phyloP scores from a whole-genome alignment of 2,329 filamentous ascomycete genomes.

The Didymella segeticola region DNA sequence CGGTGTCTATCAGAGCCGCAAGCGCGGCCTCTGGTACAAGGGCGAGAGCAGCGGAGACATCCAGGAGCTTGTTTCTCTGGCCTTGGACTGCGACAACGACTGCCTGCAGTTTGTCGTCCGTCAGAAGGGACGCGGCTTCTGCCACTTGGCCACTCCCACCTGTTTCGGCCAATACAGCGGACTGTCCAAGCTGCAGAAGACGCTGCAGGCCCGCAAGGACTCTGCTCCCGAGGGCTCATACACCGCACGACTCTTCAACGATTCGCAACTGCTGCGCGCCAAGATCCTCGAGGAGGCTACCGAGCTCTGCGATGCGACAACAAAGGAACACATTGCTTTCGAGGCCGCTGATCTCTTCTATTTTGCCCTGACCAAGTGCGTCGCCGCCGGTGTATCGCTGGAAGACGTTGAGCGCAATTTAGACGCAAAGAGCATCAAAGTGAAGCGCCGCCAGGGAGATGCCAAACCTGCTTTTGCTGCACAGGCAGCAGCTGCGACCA shows the following conservation, averaged over 20 bases:
- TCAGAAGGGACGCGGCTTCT: constrained; percentile 90
- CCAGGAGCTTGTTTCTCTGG: constrained; percentile 84
- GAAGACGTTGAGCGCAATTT: constrained; percentile 91
- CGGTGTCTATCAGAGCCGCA: constrained; percentile 95
- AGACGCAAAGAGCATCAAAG: constrained; percentile 93
- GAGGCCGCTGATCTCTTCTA: constrained; percentile 96
- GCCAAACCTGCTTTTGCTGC: constrained; percentile 93
- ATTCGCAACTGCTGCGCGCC: constrained; percentile 84
- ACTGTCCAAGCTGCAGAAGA: constrained; percentile 85
- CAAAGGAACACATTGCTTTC: constrained; percentile 84
- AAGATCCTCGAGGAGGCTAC: constrained; percentile 99
- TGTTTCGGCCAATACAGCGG: constrained; percentile 89
- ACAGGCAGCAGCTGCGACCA: constrained; percentile 61
- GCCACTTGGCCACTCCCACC: constrained; percentile 87
- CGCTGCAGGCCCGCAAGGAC: constrained; percentile 78
- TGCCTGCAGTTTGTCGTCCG: constrained; percentile 88
- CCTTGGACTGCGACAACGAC: constrained; percentile 91
- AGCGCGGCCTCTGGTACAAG: constrained; percentile 96
- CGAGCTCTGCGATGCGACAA: constrained; percentile 87
- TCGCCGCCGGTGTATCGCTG: constrained; percentile 81
- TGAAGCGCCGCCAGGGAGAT: constrained; percentile 90
- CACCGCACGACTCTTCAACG: constrained; percentile 89
- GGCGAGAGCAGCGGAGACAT: constrained; percentile 93
- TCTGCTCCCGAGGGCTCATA: constrained; percentile 91
- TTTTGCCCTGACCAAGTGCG: constrained; percentile 90